phyloP scores from a whole-genome alignment of 352 stramenopile species.

The Globisporangium orthogonon region DNA sequence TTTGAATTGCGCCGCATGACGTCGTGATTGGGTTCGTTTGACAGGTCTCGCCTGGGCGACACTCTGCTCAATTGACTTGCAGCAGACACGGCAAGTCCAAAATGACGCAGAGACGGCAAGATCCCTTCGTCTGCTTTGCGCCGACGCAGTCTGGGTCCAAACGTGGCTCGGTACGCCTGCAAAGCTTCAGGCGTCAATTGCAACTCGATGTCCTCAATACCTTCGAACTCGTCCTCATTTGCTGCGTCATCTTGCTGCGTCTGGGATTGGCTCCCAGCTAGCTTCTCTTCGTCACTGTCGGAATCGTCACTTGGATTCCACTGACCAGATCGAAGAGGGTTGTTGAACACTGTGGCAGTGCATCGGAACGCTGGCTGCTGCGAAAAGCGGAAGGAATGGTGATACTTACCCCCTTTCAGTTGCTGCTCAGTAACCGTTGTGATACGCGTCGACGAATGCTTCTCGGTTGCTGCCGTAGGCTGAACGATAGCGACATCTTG shows the following conservation, averaged over 20 bases:
- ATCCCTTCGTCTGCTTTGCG: not conserved
- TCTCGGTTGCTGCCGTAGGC: not conserved
- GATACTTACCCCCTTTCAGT: not conserved
- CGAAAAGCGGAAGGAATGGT: constrained; percentile 33
- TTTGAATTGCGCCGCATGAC: not conserved
- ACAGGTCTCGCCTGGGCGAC: not conserved
- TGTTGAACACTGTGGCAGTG: constrained; percentile 25
- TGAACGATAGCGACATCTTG: not conserved
- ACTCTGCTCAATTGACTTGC: not conserved
- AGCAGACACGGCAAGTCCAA: constrained; percentile 7
- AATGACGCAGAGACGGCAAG: constrained; percentile 2
- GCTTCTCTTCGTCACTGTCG: constrained; percentile 29
- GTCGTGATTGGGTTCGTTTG: not conserved
- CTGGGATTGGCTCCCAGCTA: not conserved
- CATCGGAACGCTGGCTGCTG: constrained; percentile 37
- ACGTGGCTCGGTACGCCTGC: constrained; percentile 8
- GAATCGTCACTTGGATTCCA: constrained; percentile 39
- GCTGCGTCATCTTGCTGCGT: not conserved
- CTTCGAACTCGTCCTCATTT: constrained; percentile 11
- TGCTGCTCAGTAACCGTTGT: not conserved
- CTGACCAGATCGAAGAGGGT: constrained; percentile 29
- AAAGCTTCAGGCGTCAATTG: constrained; percentile 7
- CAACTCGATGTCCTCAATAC: constrained; percentile 18
- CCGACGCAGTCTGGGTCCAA: constrained; percentile 3
- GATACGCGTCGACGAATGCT: not conserved